A percentile compares a stretch with the other conserved stretches of the same genome.
Conservation (phyloP, 345 rosid species). For the Schrenkiella parvula region DNA sequence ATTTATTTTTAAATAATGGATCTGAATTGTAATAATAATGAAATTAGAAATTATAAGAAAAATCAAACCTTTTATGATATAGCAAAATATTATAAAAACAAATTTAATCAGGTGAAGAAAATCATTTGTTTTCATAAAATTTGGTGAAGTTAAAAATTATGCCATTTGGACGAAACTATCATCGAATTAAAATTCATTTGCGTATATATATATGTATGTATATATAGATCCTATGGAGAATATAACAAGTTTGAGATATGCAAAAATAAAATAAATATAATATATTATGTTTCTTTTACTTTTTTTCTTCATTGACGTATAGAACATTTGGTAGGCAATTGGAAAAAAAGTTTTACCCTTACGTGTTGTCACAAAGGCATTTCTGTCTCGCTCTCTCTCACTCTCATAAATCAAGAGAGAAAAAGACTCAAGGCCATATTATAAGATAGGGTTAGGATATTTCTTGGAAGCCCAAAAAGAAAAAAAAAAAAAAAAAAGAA, state of each 20-base stretch:
- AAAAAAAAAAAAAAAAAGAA: constrained; percentile 1
- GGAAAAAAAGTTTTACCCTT: background rate
- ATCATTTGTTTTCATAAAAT: too few relatives aligned
- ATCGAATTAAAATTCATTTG: too few relatives aligned
- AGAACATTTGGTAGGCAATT: background rate
- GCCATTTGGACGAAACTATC: too few relatives aligned
- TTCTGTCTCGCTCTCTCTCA: background rate
- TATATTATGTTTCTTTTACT: too few relatives aligned
- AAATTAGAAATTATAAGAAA: too few relatives aligned
- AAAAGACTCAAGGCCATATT: constrained; percentile 7
- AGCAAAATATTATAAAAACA: too few relatives aligned
- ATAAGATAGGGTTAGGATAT: constrained; percentile 27
- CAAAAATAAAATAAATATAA: background rate
- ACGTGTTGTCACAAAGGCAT: background rate
- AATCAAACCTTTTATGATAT: too few relatives aligned
- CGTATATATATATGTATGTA: too few relatives aligned
- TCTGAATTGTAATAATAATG: too few relatives aligned
- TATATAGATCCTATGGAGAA: background rate
- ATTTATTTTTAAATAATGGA: background rate
- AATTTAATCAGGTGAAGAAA: too few relatives aligned
- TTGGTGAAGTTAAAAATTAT: too few relatives aligned
- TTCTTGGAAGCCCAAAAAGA: constrained; percentile 3
- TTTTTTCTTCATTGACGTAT: background rate
- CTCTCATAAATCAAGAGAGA: background rate
- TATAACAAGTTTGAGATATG: background rate